These are phyloP conservation scores for Solanum piurae DNA, from an alignment of 257 asterid species.

Conservation along the genomic window DNA sequence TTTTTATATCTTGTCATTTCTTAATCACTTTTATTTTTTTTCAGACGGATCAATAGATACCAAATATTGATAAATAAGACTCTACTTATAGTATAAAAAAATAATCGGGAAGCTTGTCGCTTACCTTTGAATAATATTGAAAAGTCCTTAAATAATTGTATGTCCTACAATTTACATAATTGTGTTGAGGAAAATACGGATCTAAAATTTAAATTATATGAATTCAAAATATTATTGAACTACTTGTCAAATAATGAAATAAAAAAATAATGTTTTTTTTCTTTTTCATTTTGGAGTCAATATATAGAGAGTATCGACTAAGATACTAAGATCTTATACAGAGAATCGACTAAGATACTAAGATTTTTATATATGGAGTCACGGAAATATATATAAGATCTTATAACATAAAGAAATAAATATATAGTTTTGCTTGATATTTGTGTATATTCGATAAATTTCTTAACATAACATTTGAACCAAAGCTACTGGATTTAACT, in stretches of 20 bases:
- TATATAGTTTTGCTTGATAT: not conserved
- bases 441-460: no score
- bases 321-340: not conserved
- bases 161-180: not conserved
- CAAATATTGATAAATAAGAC: not conserved
- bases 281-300: not conserved
- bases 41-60: not conserved
- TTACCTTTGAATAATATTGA: not conserved
- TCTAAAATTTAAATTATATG: not conserved
- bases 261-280: not conserved
- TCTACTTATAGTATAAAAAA: not conserved
- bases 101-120: not conserved
- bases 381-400: not conserved
- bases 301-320: not conserved
- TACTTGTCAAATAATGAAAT: not conserved
- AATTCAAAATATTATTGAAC: not conserved
- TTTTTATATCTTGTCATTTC: not conserved
- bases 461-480: not conserved
- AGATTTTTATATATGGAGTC: not conserved
- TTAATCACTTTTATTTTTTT: not conserved
- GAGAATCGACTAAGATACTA: no score
- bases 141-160: not conserved
- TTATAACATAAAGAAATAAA: no score
- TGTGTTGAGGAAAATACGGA: fast-evolving
- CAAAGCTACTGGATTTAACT: not conserved